Conservation (phyloP, 192 early-diverging fungal genomes). For the Gonapodya prolifera region DNA sequence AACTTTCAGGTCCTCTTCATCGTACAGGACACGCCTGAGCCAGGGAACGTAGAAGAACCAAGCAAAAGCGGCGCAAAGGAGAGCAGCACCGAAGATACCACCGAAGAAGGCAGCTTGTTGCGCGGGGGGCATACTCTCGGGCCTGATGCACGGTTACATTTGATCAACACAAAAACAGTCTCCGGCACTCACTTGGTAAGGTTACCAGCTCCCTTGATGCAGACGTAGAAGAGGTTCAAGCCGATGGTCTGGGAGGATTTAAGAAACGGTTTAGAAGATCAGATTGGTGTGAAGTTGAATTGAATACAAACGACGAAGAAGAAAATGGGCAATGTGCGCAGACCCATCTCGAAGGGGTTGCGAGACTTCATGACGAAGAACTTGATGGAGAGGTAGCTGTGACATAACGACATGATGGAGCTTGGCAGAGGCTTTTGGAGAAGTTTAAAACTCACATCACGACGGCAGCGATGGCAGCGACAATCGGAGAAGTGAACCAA, state of each 20-base stretch:
- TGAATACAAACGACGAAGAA: conserved; percentile 50
- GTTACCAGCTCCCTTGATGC: conserved; percentile 2
- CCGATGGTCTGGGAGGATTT: neutral
- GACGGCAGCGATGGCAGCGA: conserved; percentile 49
- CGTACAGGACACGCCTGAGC: neutral
- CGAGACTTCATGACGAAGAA: conserved; percentile 33
- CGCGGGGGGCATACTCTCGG: neutral
- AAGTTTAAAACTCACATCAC: too few species aligned
- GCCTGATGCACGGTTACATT: neutral
- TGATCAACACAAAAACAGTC: neutral
- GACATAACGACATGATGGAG: too few species aligned
- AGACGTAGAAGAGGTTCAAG: conserved; percentile 1
- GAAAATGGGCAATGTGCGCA: conserved; percentile 56
- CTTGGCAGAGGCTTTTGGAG: too few species aligned
- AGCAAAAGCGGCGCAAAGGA: neutral
- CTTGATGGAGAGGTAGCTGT: conserved; percentile 7
- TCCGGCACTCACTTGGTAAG: neutral
- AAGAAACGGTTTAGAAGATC: neutral
- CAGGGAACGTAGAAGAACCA: conserved; percentile 7
- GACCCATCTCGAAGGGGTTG: conserved; percentile 51
- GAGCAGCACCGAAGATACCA: conserved; percentile 20
- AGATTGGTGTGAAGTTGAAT: too few species aligned
- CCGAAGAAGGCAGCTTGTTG: conserved; percentile 26
- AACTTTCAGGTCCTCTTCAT: conserved; percentile 2
- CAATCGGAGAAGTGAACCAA: conserved; percentile 61